Conservation (phyloP, 805 yeast genomes). For the Spathaspora sp. region DNA sequence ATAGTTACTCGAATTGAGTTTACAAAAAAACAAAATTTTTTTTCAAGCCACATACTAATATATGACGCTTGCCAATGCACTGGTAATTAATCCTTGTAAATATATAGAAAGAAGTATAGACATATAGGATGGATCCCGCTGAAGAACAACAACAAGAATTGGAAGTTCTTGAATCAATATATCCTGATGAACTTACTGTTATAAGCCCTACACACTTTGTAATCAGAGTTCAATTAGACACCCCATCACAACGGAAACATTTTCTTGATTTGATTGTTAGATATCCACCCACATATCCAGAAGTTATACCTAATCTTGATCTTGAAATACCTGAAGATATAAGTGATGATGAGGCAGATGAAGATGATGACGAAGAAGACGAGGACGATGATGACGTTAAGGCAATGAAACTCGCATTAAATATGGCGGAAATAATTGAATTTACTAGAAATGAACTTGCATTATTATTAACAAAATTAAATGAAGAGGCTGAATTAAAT, state of each 20-base stretch:
- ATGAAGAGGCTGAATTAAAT: conserved; percentile 67
- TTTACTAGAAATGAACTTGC: conserved; percentile 49
- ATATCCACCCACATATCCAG: conserved; percentile 82
- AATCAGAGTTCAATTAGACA: conserved; percentile 63
- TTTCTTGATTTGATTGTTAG: conserved; percentile 52
- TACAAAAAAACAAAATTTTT: background rate
- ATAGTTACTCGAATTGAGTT: no score
- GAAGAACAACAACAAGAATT: conserved; percentile 90
- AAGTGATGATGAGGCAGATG: conserved; percentile 23
- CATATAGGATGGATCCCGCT: conserved; percentile 56
- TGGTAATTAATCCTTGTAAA: background rate
- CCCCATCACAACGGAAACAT: conserved; percentile 59
- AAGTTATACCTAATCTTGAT: conserved; percentile 60
- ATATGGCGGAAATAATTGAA: conserved; percentile 55
- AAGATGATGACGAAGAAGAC: conserved; percentile 34
- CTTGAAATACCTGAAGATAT: conserved; percentile 31
- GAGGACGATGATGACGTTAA: conserved; percentile 46
- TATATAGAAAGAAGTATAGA: background rate
- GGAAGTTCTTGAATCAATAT: conserved; percentile 84
- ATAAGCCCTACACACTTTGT: conserved; percentile 41
- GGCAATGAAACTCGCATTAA: conserved; percentile 44
- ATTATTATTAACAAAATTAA: conserved; percentile 35
- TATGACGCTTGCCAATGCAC: no score
- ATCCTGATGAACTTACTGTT: conserved; percentile 81
- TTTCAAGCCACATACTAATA: background rate